Percentiles rank a stretch among this genome's conserved stretches.
phyloP scores from a whole-genome alignment of 73 alveolate genomes.

The Stentor coeruleus region DNA sequence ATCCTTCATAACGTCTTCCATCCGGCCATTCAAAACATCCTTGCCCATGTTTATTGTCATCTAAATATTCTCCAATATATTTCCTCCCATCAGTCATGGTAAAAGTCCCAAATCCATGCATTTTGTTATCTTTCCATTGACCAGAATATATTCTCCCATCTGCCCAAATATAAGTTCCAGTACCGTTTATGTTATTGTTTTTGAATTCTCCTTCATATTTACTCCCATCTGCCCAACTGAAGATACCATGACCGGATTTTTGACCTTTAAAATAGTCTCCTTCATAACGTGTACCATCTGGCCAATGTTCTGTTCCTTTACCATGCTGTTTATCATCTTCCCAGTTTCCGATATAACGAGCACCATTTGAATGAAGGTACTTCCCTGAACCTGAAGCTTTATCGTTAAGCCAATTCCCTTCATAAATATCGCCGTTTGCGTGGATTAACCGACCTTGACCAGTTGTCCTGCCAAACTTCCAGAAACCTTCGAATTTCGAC shows the following conservation, averaged over 20 bases:
- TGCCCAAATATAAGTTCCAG: neutral
- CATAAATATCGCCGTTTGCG: constrained; percentile 46
- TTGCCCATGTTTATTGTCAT: neutral
- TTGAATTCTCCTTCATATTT: neutral
- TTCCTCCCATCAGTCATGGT: neutral
- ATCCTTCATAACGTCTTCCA: neutral
- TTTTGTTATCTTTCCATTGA: neutral
- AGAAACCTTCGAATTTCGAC: neutral
- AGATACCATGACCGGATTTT: neutral
- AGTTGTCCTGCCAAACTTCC: neutral
- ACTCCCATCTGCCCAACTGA: neutral
- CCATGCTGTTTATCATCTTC: neutral
- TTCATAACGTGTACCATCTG: neutral
- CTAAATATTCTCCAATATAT: neutral
- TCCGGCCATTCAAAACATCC: neutral
- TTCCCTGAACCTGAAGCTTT: constrained; percentile 38
- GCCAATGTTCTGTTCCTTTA: neutral
- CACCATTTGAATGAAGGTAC: constrained; percentile 36
- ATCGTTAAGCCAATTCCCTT: constrained; percentile 58
- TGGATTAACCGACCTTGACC: constrained; percentile 19
- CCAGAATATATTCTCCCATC: neutral
- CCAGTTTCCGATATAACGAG: neutral
- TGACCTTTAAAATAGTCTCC: neutral
- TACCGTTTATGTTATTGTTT: neutral
- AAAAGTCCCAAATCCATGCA: constrained; percentile 8